phyloP scores from a whole-genome alignment of 495 filamentous ascomycete species.

The Aspergillus baeticus region DNA sequence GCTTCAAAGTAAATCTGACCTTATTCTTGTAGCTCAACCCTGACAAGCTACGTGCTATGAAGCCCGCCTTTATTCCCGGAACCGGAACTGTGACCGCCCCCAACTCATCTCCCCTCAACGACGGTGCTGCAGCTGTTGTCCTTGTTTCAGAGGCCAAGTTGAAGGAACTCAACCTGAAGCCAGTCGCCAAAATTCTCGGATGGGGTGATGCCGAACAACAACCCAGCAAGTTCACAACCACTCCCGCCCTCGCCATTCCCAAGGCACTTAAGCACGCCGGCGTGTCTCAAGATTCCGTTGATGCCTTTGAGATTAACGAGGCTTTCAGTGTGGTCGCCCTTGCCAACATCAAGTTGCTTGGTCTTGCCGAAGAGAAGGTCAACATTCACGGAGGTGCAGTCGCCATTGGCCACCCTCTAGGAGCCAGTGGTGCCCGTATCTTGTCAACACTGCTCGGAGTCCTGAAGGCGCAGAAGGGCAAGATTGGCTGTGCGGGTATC shows the following conservation, averaged over 20 bases:
- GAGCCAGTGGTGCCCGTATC: conserved; percentile 90
- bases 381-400: conserved; percentile 96
- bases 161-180: conserved; percentile 83
- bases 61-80: conserved; percentile 79
- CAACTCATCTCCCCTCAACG: conserved; percentile 93
- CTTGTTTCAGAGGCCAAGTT: conserved; percentile 88
- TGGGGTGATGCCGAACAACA: conserved; percentile 93
- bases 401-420: conserved; percentile 91
- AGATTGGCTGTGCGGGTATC: conserved; percentile 91
- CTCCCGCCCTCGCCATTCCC: conserved; percentile 91
- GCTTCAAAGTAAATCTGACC: not conserved
- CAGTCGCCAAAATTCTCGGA: conserved; percentile 90
- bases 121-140: conserved; percentile 87
- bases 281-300: conserved; percentile 69
- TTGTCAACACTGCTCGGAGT: conserved; percentile 88
- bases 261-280: conserved; percentile 93
- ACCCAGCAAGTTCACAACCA: conserved; percentile 92
- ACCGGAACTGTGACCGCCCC: conserved; percentile 91
- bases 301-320: conserved; percentile 98
- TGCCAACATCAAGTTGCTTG: conserved; percentile 90
- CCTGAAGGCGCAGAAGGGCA: conserved; percentile 82
- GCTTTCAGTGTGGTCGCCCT: conserved; percentile 96
- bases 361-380: conserved; percentile 77
- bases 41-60: conserved; percentile 81
- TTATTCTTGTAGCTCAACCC: conserved; percentile 67